Conservation (phyloP, 768 basidiomycete genomes). For the Kwoniella europaea region DNA sequence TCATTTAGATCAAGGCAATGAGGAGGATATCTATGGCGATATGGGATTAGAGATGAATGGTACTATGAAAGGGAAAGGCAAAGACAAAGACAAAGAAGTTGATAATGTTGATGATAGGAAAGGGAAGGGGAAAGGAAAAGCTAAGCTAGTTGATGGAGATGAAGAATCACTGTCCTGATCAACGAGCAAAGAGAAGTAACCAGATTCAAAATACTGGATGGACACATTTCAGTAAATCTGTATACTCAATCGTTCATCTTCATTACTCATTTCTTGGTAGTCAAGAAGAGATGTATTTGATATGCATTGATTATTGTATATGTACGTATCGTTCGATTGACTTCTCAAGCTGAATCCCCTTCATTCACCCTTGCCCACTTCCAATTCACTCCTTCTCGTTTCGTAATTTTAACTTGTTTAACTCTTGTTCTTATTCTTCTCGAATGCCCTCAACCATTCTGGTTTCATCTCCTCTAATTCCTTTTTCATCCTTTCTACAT, state of each 20-base stretch:
- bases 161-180: neutral
- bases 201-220: no score
- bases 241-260: no score
- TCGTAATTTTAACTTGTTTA: neutral
- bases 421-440: neutral
- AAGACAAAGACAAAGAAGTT: neutral
- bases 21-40: neutral
- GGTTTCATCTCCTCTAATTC: conserved; percentile 43
- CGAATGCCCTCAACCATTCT: conserved; percentile 37
- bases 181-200: neutral
- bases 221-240: no score
- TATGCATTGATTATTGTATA: neutral
- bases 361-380: neutral
- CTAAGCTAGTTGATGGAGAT: conserved; percentile 1
- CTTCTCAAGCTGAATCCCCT: neutral
- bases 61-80: neutral
- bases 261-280: neutral
- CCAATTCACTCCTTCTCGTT: neutral
- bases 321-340: no score
- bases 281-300: neutral
- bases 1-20: neutral
- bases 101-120: neutral
- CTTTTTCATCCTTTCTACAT: conserved; percentile 39
- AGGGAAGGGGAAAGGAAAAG: conserved; percentile 12
- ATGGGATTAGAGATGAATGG: neutral